phyloP scores from a whole-genome alignment of 768 basidiomycete species.

The Suillus plorans region DNA sequence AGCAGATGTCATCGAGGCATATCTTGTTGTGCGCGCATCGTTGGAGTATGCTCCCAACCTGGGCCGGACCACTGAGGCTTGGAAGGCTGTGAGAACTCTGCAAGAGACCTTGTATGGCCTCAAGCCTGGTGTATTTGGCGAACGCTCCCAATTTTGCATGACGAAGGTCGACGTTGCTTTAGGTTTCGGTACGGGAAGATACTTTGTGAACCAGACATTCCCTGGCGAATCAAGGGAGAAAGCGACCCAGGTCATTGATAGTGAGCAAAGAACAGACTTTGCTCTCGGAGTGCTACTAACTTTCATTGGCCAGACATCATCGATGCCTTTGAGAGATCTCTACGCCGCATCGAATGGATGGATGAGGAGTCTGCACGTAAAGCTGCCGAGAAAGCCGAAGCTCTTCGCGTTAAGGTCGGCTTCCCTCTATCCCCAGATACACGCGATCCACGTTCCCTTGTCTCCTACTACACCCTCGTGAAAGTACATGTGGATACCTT shows the following conservation, averaged over 20 bases:
- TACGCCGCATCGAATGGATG: conserved; percentile 86
- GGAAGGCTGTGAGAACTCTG: conserved; percentile 71
- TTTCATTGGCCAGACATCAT: conserved; percentile 61
- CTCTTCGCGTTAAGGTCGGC: conserved; percentile 79
- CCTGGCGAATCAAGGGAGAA: conserved; percentile 75
- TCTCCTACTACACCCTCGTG: conserved; percentile 71
- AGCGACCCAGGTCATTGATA: conserved; percentile 79
- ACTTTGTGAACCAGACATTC: conserved; percentile 86
- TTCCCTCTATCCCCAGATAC: conserved; percentile 90
- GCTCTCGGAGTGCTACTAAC: not conserved
- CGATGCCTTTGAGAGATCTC: conserved; percentile 74
- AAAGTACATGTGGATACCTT: conserved; percentile 67
- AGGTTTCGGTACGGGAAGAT: conserved; percentile 89
- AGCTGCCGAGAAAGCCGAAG: conserved; percentile 76
- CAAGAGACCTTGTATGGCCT: conserved; percentile 77
- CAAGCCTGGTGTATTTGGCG: conserved; percentile 81
- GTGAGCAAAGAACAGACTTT: conserved; percentile 35
- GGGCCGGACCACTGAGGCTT: conserved; percentile 72
- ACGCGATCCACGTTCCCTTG: conserved; percentile 62
- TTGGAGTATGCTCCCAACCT: conserved; percentile 68
- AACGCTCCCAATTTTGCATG: conserved; percentile 84
- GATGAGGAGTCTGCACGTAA: conserved; percentile 77
- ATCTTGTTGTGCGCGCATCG: conserved; percentile 79
- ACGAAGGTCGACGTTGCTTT: conserved; percentile 66
- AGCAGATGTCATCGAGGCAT: conserved; percentile 77